These are phyloP conservation scores for Heliamphora exappendiculata DNA, from an alignment of 148 eudicot species.

Conservation along the genomic window DNA sequence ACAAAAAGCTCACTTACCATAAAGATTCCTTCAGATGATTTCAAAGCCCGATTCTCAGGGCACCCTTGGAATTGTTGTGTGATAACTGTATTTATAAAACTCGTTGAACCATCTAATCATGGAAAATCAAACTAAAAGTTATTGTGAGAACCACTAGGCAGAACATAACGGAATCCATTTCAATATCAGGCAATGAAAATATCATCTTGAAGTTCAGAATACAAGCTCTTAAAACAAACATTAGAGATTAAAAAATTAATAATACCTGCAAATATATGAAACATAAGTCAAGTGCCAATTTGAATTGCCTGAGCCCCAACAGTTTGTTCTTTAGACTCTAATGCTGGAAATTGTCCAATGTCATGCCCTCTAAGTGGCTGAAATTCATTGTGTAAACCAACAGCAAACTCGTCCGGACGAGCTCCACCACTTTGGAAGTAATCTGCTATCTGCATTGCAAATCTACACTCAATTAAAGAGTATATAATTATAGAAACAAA, in stretches of 20 bases:
- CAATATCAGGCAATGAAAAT: background rate
- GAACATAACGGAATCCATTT: background rate
- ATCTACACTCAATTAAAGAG: background rate
- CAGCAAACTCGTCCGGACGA: slow-evolving; percentile 61
- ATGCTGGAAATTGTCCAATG: slow-evolving; percentile 91
- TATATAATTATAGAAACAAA: background rate
- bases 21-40: background rate
- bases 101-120: background rate
- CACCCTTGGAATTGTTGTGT: background rate
- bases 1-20: background rate
- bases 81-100: background rate
- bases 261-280: background rate
- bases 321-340: slow-evolving; percentile 21
- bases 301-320: slow-evolving; percentile 19
- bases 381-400: slow-evolving; percentile 69
- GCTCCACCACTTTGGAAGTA: slow-evolving; percentile 67
- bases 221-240: background rate
- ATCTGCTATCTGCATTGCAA: slow-evolving; percentile 63
- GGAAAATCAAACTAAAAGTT: background rate
- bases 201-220: background rate
- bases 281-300: slow-evolving; percentile 16
- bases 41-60: background rate
- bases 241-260: background rate
- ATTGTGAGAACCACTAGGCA: background rate
- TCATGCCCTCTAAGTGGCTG: slow-evolving; percentile 58